Conservation (phyloP, 495 filamentous ascomycete genomes). For the Penicillium chermesinum region DNA sequence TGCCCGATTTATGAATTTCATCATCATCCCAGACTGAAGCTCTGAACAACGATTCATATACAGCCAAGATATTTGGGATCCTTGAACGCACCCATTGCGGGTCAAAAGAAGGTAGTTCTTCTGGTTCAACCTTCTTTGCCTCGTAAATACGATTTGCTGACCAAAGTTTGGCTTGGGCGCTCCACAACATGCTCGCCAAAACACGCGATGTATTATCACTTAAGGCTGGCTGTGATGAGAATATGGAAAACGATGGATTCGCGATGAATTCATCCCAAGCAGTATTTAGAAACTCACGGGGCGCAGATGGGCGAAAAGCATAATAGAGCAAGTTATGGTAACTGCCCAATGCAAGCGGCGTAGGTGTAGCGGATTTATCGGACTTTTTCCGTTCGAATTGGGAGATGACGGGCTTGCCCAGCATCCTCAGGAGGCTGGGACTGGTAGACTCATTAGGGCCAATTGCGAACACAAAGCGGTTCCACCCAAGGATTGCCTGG, state of each 20-base stretch:
- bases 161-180: conserved; percentile 63
- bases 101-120: conserved; percentile 75
- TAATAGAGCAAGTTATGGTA: conserved; percentile 85
- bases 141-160: conserved; percentile 63
- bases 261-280: conserved; percentile 77
- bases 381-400: conserved; percentile 63
- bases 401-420: conserved; percentile 62
- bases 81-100: conserved; percentile 82
- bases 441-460: conserved; percentile 57
- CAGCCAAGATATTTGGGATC: conserved; percentile 51
- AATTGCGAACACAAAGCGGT: conserved; percentile 68
- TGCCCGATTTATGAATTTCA: conserved; percentile 34
- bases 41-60: conserved; percentile 60
- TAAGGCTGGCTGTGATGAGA: conserved; percentile 28
- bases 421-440: conserved; percentile 54
- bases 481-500: conserved; percentile 80
- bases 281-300: conserved; percentile 56
- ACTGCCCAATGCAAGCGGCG: conserved; percentile 58
- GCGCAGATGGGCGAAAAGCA: conserved; percentile 64
- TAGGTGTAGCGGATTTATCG: conserved; percentile 51
- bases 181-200: conserved; percentile 63
- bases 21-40: conserved; percentile 50
- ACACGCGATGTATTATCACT: conserved; percentile 56
- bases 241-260: conserved; percentile 35
- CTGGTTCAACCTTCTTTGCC: conserved; percentile 48